A percentile compares a stretch with the other conserved stretches of the same genome.
Conservation (phyloP, 305 asterid genomes). For the Lippia alba region DNA sequence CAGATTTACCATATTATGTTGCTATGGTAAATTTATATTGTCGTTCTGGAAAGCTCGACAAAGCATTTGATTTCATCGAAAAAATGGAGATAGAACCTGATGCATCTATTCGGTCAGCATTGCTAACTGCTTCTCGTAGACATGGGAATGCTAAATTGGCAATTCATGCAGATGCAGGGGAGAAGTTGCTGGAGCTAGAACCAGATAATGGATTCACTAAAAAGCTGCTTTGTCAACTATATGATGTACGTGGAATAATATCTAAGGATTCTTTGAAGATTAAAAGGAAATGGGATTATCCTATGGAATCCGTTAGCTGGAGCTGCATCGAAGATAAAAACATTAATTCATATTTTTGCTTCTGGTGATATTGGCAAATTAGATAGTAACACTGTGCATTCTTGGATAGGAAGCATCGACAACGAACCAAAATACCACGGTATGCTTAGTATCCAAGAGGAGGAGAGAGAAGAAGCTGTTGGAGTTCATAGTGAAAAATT, state of each 20-base stretch:
- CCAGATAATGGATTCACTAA: slow-evolving; percentile 53
- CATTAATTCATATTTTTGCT: slow-evolving; percentile 49
- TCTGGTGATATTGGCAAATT: slow-evolving; percentile 44
- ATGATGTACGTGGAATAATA: slow-evolving; percentile 48
- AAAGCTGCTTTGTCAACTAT: slow-evolving; percentile 50
- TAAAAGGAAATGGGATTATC: slow-evolving; percentile 46
- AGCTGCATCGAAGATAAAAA: slow-evolving; percentile 71
- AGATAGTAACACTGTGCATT: slow-evolving; percentile 41
- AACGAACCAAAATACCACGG: slow-evolving; percentile 42
- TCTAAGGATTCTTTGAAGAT: slow-evolving; percentile 45
- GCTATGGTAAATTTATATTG: slow-evolving; percentile 78
- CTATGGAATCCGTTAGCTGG: slow-evolving; percentile 44
- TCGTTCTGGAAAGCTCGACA: slow-evolving; percentile 74
- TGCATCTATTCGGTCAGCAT: slow-evolving; percentile 63
- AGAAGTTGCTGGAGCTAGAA: slow-evolving; percentile 66
- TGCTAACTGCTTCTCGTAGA: slow-evolving; percentile 64
- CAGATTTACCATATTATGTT: slow-evolving; percentile 56
- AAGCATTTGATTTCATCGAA: slow-evolving; percentile 60
- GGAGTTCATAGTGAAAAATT: slow-evolving; percentile 74
- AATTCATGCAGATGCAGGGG: slow-evolving; percentile 70
- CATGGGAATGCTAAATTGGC: slow-evolving; percentile 68
- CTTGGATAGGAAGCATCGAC: slow-evolving; percentile 54
- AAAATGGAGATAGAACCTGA: slow-evolving; percentile 55
- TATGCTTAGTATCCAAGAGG: slow-evolving; percentile 57
- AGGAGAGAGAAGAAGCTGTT: slow-evolving; percentile 50